phyloP scores from a whole-genome alignment of 495 filamentous ascomycete species.

The Hypoxylon perforatum region DNA sequence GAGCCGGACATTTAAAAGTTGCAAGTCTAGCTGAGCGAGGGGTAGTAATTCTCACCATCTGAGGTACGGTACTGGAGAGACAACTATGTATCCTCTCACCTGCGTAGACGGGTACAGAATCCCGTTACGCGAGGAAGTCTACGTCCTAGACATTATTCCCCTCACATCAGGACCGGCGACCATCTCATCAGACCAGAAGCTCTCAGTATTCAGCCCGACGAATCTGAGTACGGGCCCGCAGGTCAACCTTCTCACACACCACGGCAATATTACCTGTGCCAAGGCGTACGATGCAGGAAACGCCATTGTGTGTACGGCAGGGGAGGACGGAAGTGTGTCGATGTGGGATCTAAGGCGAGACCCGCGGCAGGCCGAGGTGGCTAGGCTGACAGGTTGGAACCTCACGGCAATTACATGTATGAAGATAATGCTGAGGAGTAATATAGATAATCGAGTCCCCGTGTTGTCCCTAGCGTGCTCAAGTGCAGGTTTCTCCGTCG shows the following conservation, averaged over 20 bases:
- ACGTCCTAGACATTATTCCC: slow-evolving; percentile 64
- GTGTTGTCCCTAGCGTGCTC: slow-evolving; percentile 77
- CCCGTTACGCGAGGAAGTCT: slow-evolving; percentile 54
- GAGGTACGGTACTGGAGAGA: not conserved
- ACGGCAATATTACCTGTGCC: slow-evolving; percentile 68
- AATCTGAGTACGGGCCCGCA: slow-evolving; percentile 54
- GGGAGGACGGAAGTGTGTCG: slow-evolving; percentile 69
- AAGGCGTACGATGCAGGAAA: slow-evolving; percentile 55
- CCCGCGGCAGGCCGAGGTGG: slow-evolving; percentile 44
- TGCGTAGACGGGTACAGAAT: slow-evolving; percentile 56
- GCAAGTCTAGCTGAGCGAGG: not conserved
- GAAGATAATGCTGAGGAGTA: slow-evolving; percentile 21
- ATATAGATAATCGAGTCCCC: slow-evolving; percentile 57
- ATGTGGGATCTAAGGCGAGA: slow-evolving; percentile 67
- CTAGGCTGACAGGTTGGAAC: slow-evolving; percentile 56
- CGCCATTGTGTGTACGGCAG: slow-evolving; percentile 65
- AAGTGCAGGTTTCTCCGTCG: slow-evolving; percentile 67
- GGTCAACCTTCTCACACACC: slow-evolving; percentile 55
- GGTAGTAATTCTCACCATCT: not conserved
- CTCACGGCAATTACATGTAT: slow-evolving; percentile 3
- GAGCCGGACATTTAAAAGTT: not conserved
- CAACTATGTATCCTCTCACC: slow-evolving; percentile 59
- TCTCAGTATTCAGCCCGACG: slow-evolving; percentile 65
- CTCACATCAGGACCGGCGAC: slow-evolving; percentile 56
- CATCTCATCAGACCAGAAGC: slow-evolving; percentile 65